These are phyloP conservation scores for Vaucheria bursata DNA, from an alignment of 352 stramenopile genomes.

Conservation along the genomic window DNA sequence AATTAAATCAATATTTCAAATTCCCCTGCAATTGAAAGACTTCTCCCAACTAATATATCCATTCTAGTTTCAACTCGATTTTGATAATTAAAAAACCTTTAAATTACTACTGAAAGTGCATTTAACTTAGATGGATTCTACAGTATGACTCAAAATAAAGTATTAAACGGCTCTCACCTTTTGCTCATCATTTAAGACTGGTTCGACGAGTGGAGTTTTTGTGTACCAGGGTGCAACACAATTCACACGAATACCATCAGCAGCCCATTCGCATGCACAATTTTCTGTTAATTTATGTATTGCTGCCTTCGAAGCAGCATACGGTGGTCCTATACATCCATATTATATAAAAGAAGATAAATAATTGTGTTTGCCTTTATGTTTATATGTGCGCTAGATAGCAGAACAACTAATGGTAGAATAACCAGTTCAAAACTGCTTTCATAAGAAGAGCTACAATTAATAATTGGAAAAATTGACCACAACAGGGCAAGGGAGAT, in stretches of 20 bases:
- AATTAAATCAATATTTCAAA: too few species aligned
- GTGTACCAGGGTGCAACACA: slow-evolving; percentile 52
- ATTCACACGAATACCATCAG: slow-evolving; percentile 53
- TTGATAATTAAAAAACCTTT: too few species aligned
- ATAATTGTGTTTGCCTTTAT: too few species aligned
- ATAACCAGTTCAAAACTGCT: too few species aligned
- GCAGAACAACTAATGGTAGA: too few species aligned
- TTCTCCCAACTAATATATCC: too few species aligned
- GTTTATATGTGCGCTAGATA: too few species aligned
- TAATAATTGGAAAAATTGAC: too few species aligned
- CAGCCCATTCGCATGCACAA: slow-evolving; percentile 53
- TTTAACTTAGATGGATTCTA: neutral
- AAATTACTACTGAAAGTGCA: neutral
- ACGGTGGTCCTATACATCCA: slow-evolving; percentile 44
- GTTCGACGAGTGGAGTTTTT: neutral
- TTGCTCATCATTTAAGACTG: slow-evolving; percentile 1
- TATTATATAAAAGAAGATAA: neutral
- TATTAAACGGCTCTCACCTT: neutral
- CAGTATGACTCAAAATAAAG: neutral
- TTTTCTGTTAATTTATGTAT: slow-evolving; percentile 59
- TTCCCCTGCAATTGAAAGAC: neutral
- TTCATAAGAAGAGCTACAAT: too few species aligned
- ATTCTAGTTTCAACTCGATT: too few species aligned
- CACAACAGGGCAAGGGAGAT: too few species aligned
- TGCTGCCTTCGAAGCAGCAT: slow-evolving; percentile 53